These are phyloP conservation scores for Sarocladium strictum DNA, from an alignment of 2,329 filamentous ascomycete species.

Conservation along the genomic window DNA sequence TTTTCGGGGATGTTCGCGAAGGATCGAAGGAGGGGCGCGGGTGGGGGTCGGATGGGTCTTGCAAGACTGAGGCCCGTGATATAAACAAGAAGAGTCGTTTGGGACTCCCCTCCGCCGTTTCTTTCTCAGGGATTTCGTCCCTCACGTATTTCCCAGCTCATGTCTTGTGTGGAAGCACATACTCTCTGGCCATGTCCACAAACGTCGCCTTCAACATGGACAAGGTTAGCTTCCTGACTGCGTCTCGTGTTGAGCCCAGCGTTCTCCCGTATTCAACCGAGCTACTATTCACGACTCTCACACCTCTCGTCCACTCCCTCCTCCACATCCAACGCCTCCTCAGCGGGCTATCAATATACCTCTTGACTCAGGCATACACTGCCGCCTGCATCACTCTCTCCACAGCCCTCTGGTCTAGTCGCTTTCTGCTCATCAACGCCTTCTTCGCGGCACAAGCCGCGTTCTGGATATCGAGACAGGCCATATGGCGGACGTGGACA, in stretches of 20 bases:
- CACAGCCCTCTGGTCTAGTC: constrained; percentile 20
- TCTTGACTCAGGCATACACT: constrained; percentile 25
- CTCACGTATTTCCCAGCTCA: background rate
- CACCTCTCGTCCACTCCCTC: constrained; percentile 27
- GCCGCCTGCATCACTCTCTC: constrained; percentile 22
- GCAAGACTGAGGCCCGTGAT: background rate
- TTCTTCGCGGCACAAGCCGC: constrained; percentile 23
- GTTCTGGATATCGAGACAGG: constrained; percentile 22
- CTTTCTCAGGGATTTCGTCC: too few species aligned
- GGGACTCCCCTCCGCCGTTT: too few species aligned
- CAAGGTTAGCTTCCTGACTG: constrained; percentile 10
- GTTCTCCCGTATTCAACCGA: background rate
- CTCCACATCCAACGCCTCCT: constrained; percentile 29
- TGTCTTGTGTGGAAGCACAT: background rate
- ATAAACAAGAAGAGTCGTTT: background rate
- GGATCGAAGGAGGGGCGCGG: background rate
- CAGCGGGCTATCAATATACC: constrained; percentile 22
- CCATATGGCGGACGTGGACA: constrained; percentile 29
- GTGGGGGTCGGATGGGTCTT: background rate
- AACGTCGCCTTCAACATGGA: constrained; percentile 9
- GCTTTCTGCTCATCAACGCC: constrained; percentile 20
- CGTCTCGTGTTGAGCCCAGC: background rate
- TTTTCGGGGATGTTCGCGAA: constrained; percentile 2
- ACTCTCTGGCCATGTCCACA: background rate
- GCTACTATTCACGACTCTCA: constrained; percentile 23